Evolutionary conservation across 768 basidiomycete species (phyloP), one percentile per base, ranked within the genome.

Genomic region (Rhizopogon sp.): DNA sequence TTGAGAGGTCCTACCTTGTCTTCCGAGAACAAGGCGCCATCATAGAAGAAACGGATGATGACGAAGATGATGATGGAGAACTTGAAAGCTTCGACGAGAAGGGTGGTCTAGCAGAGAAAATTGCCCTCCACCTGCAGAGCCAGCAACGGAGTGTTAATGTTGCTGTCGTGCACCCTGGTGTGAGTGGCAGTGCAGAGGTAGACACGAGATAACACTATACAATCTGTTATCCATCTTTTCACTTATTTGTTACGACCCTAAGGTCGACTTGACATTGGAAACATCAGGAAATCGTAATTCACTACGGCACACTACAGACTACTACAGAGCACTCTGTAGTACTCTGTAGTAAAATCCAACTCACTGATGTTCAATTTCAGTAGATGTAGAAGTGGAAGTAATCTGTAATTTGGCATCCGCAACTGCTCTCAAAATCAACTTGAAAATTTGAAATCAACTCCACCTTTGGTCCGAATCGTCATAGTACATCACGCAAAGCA

Each of bases 21-120:
- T 64, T 87, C 17, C 77, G 78, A 50, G 84, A 86, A 50, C 79
- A 83, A 59, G 88, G 86, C 6, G 84, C 81, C 44, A 66, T 88
- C 22, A 71, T 89, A 43, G 88, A 89, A 65, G 88, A 88, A 57
- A 75, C 79, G 9, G 65, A 79, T 28, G 74, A 74, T 22, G 78
- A 74, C 17, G 80, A 72, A 11, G 67, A 62, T 33, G 68, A 40
- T 14, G 63, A 54, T 10, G 68, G 47, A 5, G 52, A 46, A 16
- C 35, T 20, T 20, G 57, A 58, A 43, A 63, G 61, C 44, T 65
- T 76, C 52, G 71, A 79, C 56, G 82, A 83, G 64, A 82, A 83
- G 59, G 60, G 72, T 53, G 71, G 61, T 9, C 50, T 76, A 43
- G 93, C 65, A 28, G 67, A 69, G 47, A 69, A 66, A 56, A 65